Evolutionary conservation across 78 protist genomes (phyloP), one percentile per base, ranked within the genome.

Genomic region (Dictyostelium capitatum): DNA sequence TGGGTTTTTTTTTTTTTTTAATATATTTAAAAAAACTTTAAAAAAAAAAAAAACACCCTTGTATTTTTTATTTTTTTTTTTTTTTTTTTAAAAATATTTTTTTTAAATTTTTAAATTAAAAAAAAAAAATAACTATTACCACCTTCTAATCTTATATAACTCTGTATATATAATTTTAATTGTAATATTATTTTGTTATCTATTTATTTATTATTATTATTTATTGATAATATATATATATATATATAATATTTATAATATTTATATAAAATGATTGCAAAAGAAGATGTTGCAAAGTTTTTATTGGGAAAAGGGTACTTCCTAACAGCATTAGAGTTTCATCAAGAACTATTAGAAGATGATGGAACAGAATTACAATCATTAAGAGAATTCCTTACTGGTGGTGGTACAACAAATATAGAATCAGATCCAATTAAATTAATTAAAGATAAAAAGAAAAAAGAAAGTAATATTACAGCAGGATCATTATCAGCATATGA

Each of bases 281-380:
- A 85, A 75, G 94, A 89, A 28, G 94, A 79, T 3, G 25, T 89
- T 23, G 94, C 87, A 20, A 69, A 69, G 48, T 89, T 79, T 80
- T 56, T 89, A 25, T 46, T 89, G 57, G 59, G 70, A 20, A 89
- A 89, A 80, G 94, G 89, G 5, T 89, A 89, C n/a, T 70, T 72
- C 32, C 65, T 89, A 9, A 89, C 94, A 25, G 94, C 94, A 4
- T 80, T 89, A 57, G 94, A 89, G 32, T 80, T 89, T 56, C 50
- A 89, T 72, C 94, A 89, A 56, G 94, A 89, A 41, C 47, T 80
- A 28, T 28, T 89, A 19, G 94, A 89, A 56, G 94, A 54, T 80
- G 94, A 80, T 75, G 92, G 92, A 7, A 85, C 92, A 8, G 92
- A 85, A 25, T 19, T 85, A 59, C 47, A 17, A 12, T 73, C 82